Conservation (phyloP, 2,329 filamentous ascomycete genomes). For the Taxawa tesnikishii region DNA sequence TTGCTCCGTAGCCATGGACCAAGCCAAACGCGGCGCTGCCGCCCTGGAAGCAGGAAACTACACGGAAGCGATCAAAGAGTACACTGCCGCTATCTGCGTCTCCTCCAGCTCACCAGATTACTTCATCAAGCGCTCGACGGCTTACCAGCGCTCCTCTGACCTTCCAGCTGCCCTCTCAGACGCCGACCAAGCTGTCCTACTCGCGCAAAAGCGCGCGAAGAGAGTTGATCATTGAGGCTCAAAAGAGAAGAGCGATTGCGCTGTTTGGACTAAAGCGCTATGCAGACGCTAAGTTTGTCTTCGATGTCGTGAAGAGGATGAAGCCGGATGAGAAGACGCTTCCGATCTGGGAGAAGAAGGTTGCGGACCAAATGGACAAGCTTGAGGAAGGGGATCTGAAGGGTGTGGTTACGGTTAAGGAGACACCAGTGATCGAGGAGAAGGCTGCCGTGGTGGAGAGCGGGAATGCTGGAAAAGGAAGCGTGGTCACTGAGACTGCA, state of each 20-base stretch:
- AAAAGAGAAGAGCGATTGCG: slow-evolving; percentile 66
- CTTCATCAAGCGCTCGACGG: slow-evolving; percentile 71
- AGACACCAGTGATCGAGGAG: slow-evolving; percentile 36
- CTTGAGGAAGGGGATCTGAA: slow-evolving; percentile 38
- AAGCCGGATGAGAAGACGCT: slow-evolving; percentile 40
- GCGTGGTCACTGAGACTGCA: slow-evolving; percentile 2
- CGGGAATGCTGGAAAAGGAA: background rate
- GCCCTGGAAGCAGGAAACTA: slow-evolving; percentile 54
- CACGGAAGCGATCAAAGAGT: slow-evolving; percentile 53
- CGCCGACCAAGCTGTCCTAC: slow-evolving; percentile 40
- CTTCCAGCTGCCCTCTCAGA: slow-evolving; percentile 31
- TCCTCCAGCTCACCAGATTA: slow-evolving; percentile 59
- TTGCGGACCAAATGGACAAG: slow-evolving; percentile 37
- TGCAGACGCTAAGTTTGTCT: slow-evolving; percentile 63
- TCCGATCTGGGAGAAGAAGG: slow-evolving; percentile 47
- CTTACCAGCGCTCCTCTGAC: slow-evolving; percentile 53
- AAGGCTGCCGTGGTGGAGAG: background rate
- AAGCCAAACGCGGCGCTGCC: slow-evolving; percentile 8
- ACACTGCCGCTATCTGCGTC: slow-evolving; percentile 52
- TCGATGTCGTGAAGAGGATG: slow-evolving; percentile 44
- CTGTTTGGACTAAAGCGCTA: slow-evolving; percentile 58
- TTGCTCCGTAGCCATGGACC: no score
- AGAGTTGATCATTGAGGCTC: slow-evolving; percentile 68
- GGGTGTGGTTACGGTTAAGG: slow-evolving; percentile 30
- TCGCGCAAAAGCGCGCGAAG: slow-evolving; percentile 61